Evolutionary conservation across 2,329 filamentous ascomycete genomes (phyloP).

Genomic region (Aspergillus carbonarius): DNA sequence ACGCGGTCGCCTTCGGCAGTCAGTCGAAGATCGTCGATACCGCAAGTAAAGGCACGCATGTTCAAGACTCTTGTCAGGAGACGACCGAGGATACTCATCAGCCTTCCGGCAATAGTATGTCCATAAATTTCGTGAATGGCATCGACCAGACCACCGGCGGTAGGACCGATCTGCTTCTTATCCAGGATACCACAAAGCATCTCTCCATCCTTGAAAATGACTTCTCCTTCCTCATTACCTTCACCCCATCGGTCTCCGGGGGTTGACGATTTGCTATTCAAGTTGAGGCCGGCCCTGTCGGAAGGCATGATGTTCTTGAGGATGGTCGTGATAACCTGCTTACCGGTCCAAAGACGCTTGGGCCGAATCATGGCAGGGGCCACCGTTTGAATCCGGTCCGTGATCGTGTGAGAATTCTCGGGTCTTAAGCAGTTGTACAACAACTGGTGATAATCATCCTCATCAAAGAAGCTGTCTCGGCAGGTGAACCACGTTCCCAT

Average conservation of each 20-base stretch:
- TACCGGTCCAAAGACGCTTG: conserved; percentile 83
- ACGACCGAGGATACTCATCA: conserved; percentile 85
- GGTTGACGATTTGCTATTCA: conserved; percentile 77
- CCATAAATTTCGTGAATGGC: conserved; percentile 93
- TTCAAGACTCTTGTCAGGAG: conserved; percentile 85
- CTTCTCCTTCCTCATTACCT: conserved; percentile 69
- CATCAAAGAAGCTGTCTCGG: conserved; percentile 85
- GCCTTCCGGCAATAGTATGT: conserved; percentile 77
- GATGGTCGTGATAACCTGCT: conserved; percentile 91
- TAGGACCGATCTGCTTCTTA: conserved; percentile 90
- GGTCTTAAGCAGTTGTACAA: conserved; percentile 86
- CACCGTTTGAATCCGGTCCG: conserved; percentile 77
- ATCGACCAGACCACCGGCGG: conserved; percentile 82
- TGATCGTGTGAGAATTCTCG: conserved; percentile 83
- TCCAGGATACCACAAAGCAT: conserved; percentile 89
- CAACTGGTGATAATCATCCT: conserved; percentile 88
- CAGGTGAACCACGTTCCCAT: conserved; percentile 89
- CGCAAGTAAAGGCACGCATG: conserved; percentile 94
- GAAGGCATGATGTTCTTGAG: conserved; percentile 85
- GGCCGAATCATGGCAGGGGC: conserved; percentile 82
- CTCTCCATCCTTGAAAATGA: conserved; percentile 83
- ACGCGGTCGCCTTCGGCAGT: conserved; percentile 74
- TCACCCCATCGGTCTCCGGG: conserved; percentile 75
- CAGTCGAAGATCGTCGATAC: conserved; percentile 90
- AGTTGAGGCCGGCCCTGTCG: conserved; percentile 72